Evolutionary conservation across 306 rosid species (phyloP).

Genomic region (Senna tora): DNA sequence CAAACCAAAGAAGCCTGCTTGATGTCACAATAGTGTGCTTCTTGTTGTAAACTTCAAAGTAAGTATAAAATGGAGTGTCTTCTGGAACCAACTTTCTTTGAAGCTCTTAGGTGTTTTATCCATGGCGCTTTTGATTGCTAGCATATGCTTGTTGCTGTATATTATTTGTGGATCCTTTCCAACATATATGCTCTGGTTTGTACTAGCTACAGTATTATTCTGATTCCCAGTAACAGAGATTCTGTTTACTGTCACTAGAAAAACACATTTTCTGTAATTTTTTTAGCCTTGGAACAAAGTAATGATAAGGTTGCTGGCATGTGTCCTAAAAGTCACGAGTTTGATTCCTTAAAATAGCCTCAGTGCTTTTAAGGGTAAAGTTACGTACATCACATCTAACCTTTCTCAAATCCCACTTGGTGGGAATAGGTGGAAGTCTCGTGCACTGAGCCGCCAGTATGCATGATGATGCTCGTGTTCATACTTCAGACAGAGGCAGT

Average conservation of each 20-base stretch:
- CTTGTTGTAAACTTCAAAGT: constrained; percentile 22
- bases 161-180: neutral
- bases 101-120: constrained; percentile 14
- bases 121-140: too few relatives aligned
- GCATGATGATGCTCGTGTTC: neutral
- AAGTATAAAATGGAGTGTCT: constrained; percentile 5
- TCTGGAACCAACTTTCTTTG: constrained; percentile 8
- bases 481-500: neutral
- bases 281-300: too few relatives aligned
- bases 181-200: neutral
- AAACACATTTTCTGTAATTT: too few relatives aligned
- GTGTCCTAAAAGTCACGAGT: too few relatives aligned
- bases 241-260: neutral
- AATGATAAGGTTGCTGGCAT: too few relatives aligned
- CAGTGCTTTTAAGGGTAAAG: too few relatives aligned
- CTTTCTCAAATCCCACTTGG: too few relatives aligned
- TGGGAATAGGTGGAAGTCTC: too few relatives aligned
- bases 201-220: neutral
- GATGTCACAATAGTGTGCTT: neutral
- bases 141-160: neutral
- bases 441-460: too few relatives aligned
- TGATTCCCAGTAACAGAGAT: neutral
- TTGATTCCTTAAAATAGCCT: too few relatives aligned
- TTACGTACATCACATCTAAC: too few relatives aligned
- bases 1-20: constrained; percentile 55